These are phyloP conservation scores for Pholiota microspora DNA, from an alignment of 768 basidiomycete species.

Conservation along the genomic window DNA sequence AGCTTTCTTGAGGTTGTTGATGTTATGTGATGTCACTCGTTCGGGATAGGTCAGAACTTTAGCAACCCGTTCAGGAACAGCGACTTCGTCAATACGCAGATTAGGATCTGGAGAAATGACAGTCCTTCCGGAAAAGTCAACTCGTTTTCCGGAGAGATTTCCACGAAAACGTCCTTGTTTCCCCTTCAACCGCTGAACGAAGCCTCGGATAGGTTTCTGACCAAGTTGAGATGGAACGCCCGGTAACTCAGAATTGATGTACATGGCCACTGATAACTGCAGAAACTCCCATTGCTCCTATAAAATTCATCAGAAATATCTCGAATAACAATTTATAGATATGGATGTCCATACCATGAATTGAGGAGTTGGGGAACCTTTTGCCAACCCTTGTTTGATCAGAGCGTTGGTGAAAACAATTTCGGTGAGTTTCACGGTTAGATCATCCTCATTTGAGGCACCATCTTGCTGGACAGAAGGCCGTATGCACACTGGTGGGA, in stretches of 20 bases:
- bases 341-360: constrained; percentile 66
- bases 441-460: constrained; percentile 97
- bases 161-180: constrained; percentile 99
- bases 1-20: constrained; percentile 69
- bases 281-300: constrained; percentile 99
- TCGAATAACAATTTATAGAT: not conserved
- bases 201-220: constrained; percentile 94
- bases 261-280: constrained; percentile 93
- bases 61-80: constrained; percentile 93
- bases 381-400: constrained; percentile 85
- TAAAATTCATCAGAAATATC: constrained; percentile 1
- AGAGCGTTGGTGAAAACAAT: constrained; percentile 94
- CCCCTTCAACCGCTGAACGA: constrained; percentile 96
- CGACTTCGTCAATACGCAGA: constrained; percentile 96
- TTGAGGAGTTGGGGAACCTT: constrained; percentile 84
- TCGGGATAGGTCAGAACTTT: constrained; percentile 96
- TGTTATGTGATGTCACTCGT: constrained; percentile 89
- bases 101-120: constrained; percentile 99
- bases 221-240: constrained; percentile 86
- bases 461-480: constrained; percentile 98
- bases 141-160: constrained; percentile 97
- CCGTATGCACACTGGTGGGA: constrained; percentile 96
- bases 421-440: constrained; percentile 96
- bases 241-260: constrained; percentile 96
- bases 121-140: constrained; percentile 97